Evolutionary conservation across 106 monocot species (phyloP), one percentile per base, ranked within the genome.

Genomic region (Acorus calamus): DNA sequence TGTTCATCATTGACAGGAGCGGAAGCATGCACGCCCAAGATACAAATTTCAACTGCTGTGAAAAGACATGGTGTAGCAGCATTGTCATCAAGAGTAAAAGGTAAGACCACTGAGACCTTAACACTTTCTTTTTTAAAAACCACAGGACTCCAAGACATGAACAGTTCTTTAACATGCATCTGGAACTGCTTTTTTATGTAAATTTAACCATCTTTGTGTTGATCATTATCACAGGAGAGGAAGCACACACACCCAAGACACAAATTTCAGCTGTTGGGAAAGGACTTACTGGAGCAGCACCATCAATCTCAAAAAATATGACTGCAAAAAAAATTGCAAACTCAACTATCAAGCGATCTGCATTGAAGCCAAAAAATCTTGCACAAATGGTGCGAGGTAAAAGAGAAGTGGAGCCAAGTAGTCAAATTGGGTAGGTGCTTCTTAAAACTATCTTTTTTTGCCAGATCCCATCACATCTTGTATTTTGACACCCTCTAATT

Each of bases 171-270:
- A 28, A 28, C 28, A 28, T 28, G 28, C 28, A 28, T 28, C 28
- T 28, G 28, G 28, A 28, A 28, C 28, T 28, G 28, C 28, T 28
- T 28, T 28, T 28, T 28, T 28, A 28, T 28, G 28, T 28, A 28
- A 28, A 28, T 28, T 28, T 28, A 1, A 28, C 28, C 28, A 28
- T 28, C 28, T 28, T 28, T 28, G 28, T 28, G 28, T 28, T 1
- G 28, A 28, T 28, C 28, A 28, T 28, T 28, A 28, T 28, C 28
- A 28, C 28, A 28, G 28, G 28, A 28, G 28, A 28, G 28, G 78
- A 67, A 55, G 60, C 50, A 73, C 59, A 49, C 55, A 83, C 82
- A 13, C 82, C 82, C 3, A 78, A 74, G 63, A 6, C 48, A 44
- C 66, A 64, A 10, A 76, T 28, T 28, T 28, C 11, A 8, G 43